Conservation (phyloP, 2,329 filamentous ascomycete genomes). For the Dactylellina cionopaga region DNA sequence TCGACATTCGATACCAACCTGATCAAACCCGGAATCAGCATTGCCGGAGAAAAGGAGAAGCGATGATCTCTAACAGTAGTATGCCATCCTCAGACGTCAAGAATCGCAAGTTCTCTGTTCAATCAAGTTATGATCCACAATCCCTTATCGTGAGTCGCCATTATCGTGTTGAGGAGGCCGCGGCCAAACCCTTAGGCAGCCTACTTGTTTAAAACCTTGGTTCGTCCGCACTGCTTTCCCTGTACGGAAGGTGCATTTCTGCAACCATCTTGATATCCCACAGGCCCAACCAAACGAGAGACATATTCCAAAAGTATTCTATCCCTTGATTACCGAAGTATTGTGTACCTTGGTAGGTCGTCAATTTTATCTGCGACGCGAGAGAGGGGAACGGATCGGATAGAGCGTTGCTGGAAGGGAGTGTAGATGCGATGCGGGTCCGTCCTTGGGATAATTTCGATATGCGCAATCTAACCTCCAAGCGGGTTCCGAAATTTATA, state of each 20-base stretch:
- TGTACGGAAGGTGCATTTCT: slow-evolving; percentile 39
- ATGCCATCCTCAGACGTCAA: not conserved
- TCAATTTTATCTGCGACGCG: not conserved
- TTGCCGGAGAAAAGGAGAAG: slow-evolving; percentile 11
- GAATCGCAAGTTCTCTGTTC: not conserved
- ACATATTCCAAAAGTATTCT: not conserved
- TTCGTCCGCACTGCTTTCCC: slow-evolving; percentile 34
- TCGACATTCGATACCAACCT: not conserved
- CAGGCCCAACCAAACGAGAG: slow-evolving; percentile 32
- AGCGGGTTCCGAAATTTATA: not conserved
- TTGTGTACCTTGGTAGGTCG: slow-evolving; percentile 34
- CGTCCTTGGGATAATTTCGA: slow-evolving; percentile 15
- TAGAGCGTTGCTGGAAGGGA: slow-evolving; percentile 15
- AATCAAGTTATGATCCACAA: slow-evolving; percentile 6
- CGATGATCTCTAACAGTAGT: slow-evolving; percentile 3
- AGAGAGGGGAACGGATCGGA: slow-evolving; percentile 12
- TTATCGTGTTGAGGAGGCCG: slow-evolving; percentile 15
- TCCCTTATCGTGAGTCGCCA: slow-evolving; percentile 24
- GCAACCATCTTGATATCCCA: slow-evolving; percentile 11
- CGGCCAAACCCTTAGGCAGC: slow-evolving; percentile 47
- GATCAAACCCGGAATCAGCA: slow-evolving; percentile 13
- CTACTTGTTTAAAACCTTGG: slow-evolving; percentile 28
- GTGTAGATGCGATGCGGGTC: slow-evolving; percentile 31
- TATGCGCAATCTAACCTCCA: not conserved
- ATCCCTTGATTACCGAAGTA: slow-evolving; percentile 22